These are phyloP conservation scores for Babesia ovata DNA, from an alignment of 169 alveolate genomes.

Conservation along the genomic window DNA sequence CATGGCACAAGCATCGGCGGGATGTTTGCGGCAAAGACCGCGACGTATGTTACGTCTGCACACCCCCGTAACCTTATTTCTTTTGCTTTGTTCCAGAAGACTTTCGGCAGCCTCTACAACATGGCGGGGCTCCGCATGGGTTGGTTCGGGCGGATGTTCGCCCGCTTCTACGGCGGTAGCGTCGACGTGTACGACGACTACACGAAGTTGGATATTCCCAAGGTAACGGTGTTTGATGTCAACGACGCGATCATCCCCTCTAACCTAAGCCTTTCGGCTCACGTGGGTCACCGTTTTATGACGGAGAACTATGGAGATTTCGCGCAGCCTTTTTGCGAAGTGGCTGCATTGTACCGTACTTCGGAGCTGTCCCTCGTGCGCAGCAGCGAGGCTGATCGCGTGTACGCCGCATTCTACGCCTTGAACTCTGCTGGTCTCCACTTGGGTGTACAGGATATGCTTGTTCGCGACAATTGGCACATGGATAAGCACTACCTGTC, in stretches of 20 bases:
- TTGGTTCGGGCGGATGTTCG: neutral
- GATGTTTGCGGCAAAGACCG: slow-evolving; percentile 18
- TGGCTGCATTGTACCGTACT: neutral
- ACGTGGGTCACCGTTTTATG: neutral
- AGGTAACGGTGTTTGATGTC: slow-evolving; percentile 27
- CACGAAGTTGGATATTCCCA: slow-evolving; percentile 4
- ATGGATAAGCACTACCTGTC: neutral
- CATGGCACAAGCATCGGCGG: slow-evolving; percentile 66
- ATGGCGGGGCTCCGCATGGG: slow-evolving; percentile 22
- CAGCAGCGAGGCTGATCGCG: neutral
- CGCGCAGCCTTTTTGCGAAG: neutral
- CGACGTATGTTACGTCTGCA: neutral
- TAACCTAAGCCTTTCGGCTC: slow-evolving; percentile 25
- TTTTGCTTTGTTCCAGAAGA: slow-evolving; percentile 26
- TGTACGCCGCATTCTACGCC: neutral
- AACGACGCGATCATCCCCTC: slow-evolving; percentile 41
- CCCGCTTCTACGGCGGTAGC: slow-evolving; percentile 28
- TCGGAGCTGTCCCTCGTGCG: neutral
- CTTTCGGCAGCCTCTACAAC: slow-evolving; percentile 34
- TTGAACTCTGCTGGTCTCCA: slow-evolving; percentile 22
- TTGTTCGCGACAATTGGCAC: neutral
- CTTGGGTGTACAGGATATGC: neutral
- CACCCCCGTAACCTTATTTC: neutral
- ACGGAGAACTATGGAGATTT: too few relatives aligned
- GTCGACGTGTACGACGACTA: slow-evolving; percentile 8